A percentile compares a stretch with the other conserved stretches of the same genome.
phyloP scores from a whole-genome alignment of 139 green algal species.

The Closterium sp. region DNA sequence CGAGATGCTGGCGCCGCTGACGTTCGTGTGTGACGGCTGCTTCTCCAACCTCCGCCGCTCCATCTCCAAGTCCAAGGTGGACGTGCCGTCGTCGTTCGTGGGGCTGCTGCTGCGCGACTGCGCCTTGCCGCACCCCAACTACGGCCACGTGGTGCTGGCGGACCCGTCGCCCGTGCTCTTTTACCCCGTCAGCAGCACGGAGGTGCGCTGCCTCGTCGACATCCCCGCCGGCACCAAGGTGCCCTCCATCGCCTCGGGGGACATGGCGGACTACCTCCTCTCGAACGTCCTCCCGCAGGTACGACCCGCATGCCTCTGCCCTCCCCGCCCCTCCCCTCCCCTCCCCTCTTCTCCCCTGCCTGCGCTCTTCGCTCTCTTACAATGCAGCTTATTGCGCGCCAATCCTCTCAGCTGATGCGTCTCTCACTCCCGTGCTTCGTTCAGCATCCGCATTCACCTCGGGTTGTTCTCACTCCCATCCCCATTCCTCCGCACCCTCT shows the following conservation, averaged over 20 bases:
- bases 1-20: constrained; percentile 70
- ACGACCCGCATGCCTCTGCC: neutral
- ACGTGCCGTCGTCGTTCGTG: constrained; percentile 89
- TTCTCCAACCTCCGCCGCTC: constrained; percentile 83
- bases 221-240: constrained; percentile 75
- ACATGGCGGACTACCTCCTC: constrained; percentile 68
- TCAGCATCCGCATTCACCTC: neutral
- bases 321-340: neutral
- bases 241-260: constrained; percentile 58
- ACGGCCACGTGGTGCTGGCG: constrained; percentile 94
- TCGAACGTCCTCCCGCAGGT: constrained; percentile 68
- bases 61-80: constrained; percentile 40
- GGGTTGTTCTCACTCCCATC: neutral
- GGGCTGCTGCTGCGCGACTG: constrained; percentile 77
- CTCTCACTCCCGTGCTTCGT: neutral
- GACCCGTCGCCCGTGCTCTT: constrained; percentile 94
- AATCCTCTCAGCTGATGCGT: neutral
- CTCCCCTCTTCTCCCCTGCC: neutral
- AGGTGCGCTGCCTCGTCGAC: constrained; percentile 91
- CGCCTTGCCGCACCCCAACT: constrained; percentile 77
- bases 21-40: constrained; percentile 96
- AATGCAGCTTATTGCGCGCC: neutral
- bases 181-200: constrained; percentile 81
- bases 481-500: neutral
- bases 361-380: no score